phyloP scores from a whole-genome alignment of 345 rosid species.

The Eucalyptus tenuipes region DNA sequence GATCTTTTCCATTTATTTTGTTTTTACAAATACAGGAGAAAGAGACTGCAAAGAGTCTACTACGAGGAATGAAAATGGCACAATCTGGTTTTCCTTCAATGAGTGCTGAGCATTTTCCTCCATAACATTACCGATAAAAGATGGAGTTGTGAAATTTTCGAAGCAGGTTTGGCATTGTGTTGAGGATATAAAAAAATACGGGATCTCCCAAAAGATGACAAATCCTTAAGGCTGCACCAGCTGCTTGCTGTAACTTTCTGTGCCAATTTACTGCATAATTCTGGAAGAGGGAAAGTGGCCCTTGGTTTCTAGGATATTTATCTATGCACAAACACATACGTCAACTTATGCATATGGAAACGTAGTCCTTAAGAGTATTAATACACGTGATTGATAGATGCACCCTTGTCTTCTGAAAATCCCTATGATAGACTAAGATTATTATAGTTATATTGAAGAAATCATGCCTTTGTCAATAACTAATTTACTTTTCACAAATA shows the following conservation, averaged over 20 bases:
- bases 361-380: background rate
- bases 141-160: background rate
- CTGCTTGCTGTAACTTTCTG: background rate
- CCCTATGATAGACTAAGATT: background rate
- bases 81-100: constrained; percentile 54
- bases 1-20: background rate
- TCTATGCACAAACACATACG: background rate
- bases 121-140: constrained; percentile 11
- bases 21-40: constrained; percentile 52
- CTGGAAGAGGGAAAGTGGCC: background rate
- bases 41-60: constrained; percentile 78
- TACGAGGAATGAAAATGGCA: constrained; percentile 51
- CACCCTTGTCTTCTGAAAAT: background rate
- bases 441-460: background rate
- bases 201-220: background rate
- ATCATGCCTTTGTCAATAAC: background rate
- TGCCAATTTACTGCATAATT: background rate
- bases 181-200: background rate
- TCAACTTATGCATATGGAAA: background rate
- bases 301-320: background rate
- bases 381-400: background rate
- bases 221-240: background rate
- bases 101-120: constrained; percentile 71
- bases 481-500: background rate
- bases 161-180: background rate